These are phyloP conservation scores for Teunomyces kruisii DNA, from an alignment of 805 yeast genomes.

Conservation along the genomic window DNA sequence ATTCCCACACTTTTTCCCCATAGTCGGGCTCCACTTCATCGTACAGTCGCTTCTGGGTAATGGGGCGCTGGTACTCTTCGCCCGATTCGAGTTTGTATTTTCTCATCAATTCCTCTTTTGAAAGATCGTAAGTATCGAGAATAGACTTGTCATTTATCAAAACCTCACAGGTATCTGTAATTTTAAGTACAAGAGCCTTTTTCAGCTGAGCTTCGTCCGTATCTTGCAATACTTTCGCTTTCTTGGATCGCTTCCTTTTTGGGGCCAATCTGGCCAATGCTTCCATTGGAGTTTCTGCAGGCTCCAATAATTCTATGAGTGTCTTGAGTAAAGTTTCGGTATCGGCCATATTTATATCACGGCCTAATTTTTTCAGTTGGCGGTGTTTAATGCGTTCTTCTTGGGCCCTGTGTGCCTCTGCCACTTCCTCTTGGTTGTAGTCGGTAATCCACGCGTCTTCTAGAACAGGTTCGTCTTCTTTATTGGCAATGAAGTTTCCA, in stretches of 20 bases:
- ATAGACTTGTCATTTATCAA: constrained; percentile 43
- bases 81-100: constrained; percentile 46
- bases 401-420: constrained; percentile 45
- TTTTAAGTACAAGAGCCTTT: constrained; percentile 19
- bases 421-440: constrained; percentile 33
- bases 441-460: constrained; percentile 39
- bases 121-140: constrained; percentile 49
- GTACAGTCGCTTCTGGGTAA: constrained; percentile 20
- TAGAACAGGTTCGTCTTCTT: constrained; percentile 27
- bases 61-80: constrained; percentile 17
- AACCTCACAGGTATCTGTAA: constrained; percentile 51
- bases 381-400: constrained; percentile 3
- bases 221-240: neutral
- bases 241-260: constrained; percentile 17
- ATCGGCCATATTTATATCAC: too few relatives aligned
- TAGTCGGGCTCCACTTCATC: constrained; percentile 20
- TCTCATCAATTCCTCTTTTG: constrained; percentile 56
- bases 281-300: constrained; percentile 62
- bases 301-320: constrained; percentile 48
- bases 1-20: constrained; percentile 46
- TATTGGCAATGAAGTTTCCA: constrained; percentile 52
- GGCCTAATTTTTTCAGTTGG: neutral
- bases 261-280: constrained; percentile 45
- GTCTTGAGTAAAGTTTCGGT: constrained; percentile 13
- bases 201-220: neutral